A percentile compares a stretch with the other conserved stretches of the same genome.
phyloP scores from a whole-genome alignment of 345 rosid species.

The Mercurialis annua region DNA sequence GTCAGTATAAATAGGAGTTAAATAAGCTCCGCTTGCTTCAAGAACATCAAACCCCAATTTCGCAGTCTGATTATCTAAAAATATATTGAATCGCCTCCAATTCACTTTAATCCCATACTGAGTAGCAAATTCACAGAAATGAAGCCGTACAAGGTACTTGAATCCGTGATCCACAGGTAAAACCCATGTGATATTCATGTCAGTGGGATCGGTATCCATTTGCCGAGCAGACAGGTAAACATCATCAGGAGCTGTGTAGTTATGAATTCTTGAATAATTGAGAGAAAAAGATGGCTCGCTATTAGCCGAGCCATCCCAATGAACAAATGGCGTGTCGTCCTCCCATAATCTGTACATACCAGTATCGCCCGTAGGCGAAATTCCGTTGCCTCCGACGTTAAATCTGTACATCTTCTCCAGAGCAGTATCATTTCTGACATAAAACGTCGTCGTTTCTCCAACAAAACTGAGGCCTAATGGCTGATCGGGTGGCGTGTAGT shows the following conservation, averaged over 20 bases:
- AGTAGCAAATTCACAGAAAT: slow-evolving; percentile 15
- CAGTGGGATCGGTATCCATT: not conserved
- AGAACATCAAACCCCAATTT: slow-evolving; percentile 9
- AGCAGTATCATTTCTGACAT: not conserved
- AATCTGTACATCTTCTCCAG: not conserved
- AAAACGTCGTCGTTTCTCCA: not conserved
- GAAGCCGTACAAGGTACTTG: slow-evolving; percentile 14
- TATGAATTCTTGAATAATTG: not conserved
- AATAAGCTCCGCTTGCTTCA: slow-evolving; percentile 3
- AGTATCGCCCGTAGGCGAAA: not conserved
- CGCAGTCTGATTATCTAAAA: slow-evolving; percentile 11
- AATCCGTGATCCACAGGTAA: not conserved
- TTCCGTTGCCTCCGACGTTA: not conserved
- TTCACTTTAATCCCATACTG: not conserved
- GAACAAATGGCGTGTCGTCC: not conserved
- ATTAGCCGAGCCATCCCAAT: not conserved
- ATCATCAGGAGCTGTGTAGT: not conserved
- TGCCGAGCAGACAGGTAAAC: slow-evolving; percentile 2
- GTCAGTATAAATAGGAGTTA: slow-evolving; percentile 12
- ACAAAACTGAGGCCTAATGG: not conserved
- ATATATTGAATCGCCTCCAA: slow-evolving; percentile 1
- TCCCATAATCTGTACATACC: slow-evolving; percentile 8
- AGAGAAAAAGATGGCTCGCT: not conserved
- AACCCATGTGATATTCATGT: slow-evolving; percentile 9
- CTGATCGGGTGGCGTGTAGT: not conserved